Conservation (phyloP, 2,329 filamentous ascomycete genomes). For the Xylaria hypoxylon region DNA sequence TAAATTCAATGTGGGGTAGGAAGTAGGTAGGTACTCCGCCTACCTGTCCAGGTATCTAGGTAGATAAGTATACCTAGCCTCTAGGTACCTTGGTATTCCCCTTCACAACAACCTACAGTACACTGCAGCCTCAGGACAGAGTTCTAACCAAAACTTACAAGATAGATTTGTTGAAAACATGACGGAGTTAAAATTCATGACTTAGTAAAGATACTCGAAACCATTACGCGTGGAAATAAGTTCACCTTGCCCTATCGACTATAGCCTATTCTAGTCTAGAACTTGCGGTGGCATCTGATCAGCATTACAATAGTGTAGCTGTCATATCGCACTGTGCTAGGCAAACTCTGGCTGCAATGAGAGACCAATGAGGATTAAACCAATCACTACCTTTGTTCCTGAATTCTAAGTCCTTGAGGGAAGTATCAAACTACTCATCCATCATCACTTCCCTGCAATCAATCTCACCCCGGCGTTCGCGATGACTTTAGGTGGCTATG, state of each 20-base stretch:
- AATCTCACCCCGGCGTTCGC: neutral
- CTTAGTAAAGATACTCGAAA: no score
- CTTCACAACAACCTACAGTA: no score
- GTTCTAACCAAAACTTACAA: no score
- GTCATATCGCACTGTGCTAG: neutral
- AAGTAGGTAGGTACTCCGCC: neutral
- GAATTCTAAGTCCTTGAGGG: neutral
- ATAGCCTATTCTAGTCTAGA: constrained; percentile 3
- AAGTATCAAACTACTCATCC: neutral
- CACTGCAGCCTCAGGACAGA: no score
- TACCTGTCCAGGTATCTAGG: neutral
- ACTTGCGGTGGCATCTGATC: neutral
- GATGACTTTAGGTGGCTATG: neutral
- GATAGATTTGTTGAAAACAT: no score
- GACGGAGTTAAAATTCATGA: no score
- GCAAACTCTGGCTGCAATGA: neutral
- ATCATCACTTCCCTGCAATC: neutral
- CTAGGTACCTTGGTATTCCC: no score
- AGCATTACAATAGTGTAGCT: neutral
- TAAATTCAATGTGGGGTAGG: neutral
- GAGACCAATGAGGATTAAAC: neutral
- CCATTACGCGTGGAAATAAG: neutral
- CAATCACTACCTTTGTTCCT: neutral
- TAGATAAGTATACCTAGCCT: no score
- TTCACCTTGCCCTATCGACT: neutral